Evolutionary conservation across 768 basidiomycete genomes (phyloP).

Genomic region (Candolleomyces aberdarensis): DNA sequence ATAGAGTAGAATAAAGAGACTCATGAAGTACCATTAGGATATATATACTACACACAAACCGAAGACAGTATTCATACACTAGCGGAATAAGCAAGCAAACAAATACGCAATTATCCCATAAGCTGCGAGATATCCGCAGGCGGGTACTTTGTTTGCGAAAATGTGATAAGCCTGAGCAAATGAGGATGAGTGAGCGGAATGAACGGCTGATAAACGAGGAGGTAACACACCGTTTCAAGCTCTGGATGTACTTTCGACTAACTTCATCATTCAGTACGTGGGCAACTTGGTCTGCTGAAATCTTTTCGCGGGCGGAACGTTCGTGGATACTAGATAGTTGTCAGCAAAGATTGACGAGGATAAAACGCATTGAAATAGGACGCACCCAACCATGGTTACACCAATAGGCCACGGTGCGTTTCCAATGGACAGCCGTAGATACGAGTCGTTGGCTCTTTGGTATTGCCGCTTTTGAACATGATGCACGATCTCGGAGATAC

Average conservation of each 20-base stretch:
- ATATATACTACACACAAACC: too few species aligned
- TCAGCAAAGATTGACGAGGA: not conserved
- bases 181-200: not conserved
- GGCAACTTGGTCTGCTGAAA: slow-evolving; percentile 94
- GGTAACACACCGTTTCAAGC: slow-evolving; percentile 74
- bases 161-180: slow-evolving; percentile 75
- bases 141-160: slow-evolving; percentile 94
- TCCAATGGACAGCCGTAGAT: slow-evolving; percentile 94
- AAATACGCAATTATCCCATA: slow-evolving; percentile 60
- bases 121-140: slow-evolving; percentile 89
- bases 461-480: slow-evolving; percentile 96
- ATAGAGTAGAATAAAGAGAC: not conserved
- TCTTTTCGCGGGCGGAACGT: slow-evolving; percentile 96
- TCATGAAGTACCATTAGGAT: too few species aligned
- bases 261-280: slow-evolving; percentile 99
- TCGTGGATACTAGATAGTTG: slow-evolving; percentile 79
- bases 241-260: slow-evolving; percentile 97
- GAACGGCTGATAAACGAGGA: not conserved
- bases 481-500: slow-evolving; percentile 92
- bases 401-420: slow-evolving; percentile 99
- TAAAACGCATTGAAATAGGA: slow-evolving; percentile 10
- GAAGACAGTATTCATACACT: too few species aligned
- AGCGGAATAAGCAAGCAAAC: too few species aligned
- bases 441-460: slow-evolving; percentile 94
- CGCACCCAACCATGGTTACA: slow-evolving; percentile 97